Evolutionary conservation across 2,329 filamentous ascomycete species (phyloP).

Genomic region (Cadophora sp.): DNA sequence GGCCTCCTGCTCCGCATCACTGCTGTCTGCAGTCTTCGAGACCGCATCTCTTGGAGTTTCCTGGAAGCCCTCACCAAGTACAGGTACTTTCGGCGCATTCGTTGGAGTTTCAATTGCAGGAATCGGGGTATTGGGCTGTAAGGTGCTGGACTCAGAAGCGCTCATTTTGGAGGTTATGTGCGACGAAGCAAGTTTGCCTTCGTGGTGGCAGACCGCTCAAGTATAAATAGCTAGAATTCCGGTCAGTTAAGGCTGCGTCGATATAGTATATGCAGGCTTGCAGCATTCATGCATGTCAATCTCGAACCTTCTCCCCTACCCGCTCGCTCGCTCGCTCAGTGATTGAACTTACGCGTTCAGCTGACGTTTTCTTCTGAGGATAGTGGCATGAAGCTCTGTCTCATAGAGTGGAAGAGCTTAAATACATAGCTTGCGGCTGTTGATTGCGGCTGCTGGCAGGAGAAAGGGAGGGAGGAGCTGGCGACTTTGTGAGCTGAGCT

Average conservation of each 20-base stretch:
- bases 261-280: constrained; percentile 30
- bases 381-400: constrained; percentile 6
- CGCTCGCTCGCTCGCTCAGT: not conserved
- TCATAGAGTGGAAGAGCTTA: constrained; percentile 20
- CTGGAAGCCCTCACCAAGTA: constrained; percentile 45
- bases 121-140: constrained; percentile 40
- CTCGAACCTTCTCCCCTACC: constrained; percentile 18
- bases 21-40: constrained; percentile 37
- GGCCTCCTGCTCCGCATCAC: constrained; percentile 37
- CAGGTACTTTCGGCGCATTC: constrained; percentile 40
- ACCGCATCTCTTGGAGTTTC: constrained; percentile 34
- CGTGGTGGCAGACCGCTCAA: constrained; percentile 15
- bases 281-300: constrained; percentile 34
- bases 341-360: constrained; percentile 35
- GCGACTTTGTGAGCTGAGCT: constrained; percentile 33
- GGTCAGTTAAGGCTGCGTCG: constrained; percentile 30
- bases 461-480: constrained; percentile 11
- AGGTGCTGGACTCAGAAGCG: constrained; percentile 40
- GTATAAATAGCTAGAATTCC: constrained; percentile 26
- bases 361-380: constrained; percentile 26
- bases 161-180: constrained; percentile 39
- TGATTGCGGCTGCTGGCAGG: constrained; percentile 19
- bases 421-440: constrained; percentile 24
- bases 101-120: constrained; percentile 31
- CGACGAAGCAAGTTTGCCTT: not conserved